A percentile compares a stretch with the other conserved stretches of the same genome.
Conservation (phyloP, 148 eudicot genomes). For the Hydrangea macrophylla region DNA sequence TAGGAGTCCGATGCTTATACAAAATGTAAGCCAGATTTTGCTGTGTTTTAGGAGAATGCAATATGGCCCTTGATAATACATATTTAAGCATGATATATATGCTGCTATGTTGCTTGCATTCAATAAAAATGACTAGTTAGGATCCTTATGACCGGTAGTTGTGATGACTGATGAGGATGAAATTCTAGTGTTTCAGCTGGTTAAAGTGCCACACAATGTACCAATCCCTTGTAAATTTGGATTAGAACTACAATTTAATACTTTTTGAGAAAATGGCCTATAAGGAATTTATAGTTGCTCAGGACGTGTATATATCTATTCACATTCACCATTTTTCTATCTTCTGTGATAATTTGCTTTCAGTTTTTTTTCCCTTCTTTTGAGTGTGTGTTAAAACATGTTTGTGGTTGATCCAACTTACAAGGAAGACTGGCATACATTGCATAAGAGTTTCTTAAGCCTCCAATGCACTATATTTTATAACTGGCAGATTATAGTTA, state of each 20-base stretch:
- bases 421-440: not conserved
- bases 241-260: not conserved
- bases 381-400: no score
- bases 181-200: not conserved
- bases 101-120: not conserved
- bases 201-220: no score
- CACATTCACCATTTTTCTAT: not conserved
- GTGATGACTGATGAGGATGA: no score
- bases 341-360: not conserved
- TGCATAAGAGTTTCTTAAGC: not conserved
- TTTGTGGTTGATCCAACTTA: not conserved
- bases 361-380: no score
- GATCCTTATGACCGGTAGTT: not conserved
- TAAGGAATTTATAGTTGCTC: not conserved
- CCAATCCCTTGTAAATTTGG: not conserved
- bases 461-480: not conserved
- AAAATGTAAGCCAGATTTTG: not conserved
- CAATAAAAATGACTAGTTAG: not conserved
- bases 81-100: not conserved
- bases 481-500: not conserved
- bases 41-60: not conserved
- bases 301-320: not conserved
- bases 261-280: not conserved
- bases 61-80: not conserved
- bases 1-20: not conserved